phyloP scores from a whole-genome alignment of 1,284 basidiomycete genomes.

The Polyporus tsugae region DNA sequence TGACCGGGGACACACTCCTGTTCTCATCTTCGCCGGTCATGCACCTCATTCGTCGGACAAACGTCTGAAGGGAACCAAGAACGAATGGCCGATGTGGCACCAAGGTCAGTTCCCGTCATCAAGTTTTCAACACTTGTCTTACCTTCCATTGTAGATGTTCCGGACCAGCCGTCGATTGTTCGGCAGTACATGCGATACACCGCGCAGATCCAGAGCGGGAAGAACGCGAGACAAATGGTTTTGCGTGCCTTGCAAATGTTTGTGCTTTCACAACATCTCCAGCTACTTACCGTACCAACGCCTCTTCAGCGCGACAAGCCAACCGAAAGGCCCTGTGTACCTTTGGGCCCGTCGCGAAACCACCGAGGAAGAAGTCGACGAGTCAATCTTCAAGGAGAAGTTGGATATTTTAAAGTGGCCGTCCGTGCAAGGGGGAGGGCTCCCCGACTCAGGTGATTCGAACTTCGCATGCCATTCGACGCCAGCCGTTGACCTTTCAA shows the following conservation, averaged over 20 bases:
- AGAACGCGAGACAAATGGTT: conserved; percentile 57
- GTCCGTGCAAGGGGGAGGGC: conserved; percentile 55
- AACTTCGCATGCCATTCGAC: background rate
- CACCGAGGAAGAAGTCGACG: conserved; percentile 69
- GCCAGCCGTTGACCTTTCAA: conserved; percentile 5
- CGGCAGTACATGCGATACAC: too few species aligned
- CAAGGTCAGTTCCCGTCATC: too few species aligned
- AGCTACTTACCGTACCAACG: background rate
- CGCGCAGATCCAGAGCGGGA: conserved; percentile 63
- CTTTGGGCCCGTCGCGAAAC: conserved; percentile 74
- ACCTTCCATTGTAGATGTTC: too few species aligned
- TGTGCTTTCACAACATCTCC: background rate
- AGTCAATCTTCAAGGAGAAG: conserved; percentile 42
- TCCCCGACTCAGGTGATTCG: conserved; percentile 54
- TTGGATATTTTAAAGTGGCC: conserved; percentile 56
- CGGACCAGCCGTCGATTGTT: too few species aligned
- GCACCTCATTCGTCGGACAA: conserved; percentile 64
- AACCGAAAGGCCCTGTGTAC: conserved; percentile 77
- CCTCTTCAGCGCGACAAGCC: conserved; percentile 60
- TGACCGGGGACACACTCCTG: conserved; percentile 65
- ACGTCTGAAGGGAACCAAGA: conserved; percentile 68
- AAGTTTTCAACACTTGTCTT: too few species aligned
- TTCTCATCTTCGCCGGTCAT: conserved; percentile 76
- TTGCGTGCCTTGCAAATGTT: conserved; percentile 71
- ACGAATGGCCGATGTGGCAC: conserved; percentile 78